These are phyloP conservation scores for Pythium chondricola DNA, from an alignment of 352 stramenopile species.

Conservation along the genomic window DNA sequence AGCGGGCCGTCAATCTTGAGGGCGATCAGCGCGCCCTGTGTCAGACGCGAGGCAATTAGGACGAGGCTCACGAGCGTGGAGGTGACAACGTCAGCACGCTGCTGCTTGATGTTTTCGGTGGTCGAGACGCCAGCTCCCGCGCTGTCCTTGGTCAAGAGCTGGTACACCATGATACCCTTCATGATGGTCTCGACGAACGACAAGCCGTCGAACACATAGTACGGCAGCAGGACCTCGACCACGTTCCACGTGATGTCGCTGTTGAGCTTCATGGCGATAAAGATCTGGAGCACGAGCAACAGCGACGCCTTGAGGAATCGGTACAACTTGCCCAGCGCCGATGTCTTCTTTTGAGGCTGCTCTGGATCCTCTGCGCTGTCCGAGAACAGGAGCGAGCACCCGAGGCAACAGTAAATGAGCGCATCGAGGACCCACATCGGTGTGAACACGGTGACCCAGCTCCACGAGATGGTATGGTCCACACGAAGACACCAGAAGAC, in stretches of 20 bases:
- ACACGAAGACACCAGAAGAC: constrained; percentile 82
- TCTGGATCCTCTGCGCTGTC: constrained; percentile 50
- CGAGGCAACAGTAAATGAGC: constrained; percentile 74
- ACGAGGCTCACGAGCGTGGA: constrained; percentile 34
- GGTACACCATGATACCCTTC: constrained; percentile 50
- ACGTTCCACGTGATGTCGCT: constrained; percentile 56
- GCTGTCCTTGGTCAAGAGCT: constrained; percentile 66
- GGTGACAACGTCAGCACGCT: constrained; percentile 34
- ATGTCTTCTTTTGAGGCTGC: constrained; percentile 38
- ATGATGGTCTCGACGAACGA: constrained; percentile 62
- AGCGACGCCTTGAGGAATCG: constrained; percentile 75
- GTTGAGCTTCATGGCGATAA: constrained; percentile 79
- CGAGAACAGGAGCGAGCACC: constrained; percentile 45
- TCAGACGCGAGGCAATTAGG: constrained; percentile 46
- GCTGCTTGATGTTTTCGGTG: constrained; percentile 65
- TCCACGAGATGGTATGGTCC: constrained; percentile 66
- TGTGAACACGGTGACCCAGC: constrained; percentile 76
- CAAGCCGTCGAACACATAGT: constrained; percentile 75
- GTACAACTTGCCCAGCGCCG: constrained; percentile 64
- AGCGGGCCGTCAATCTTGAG: constrained; percentile 64
- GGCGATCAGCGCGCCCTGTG: constrained; percentile 51
- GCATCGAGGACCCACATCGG: constrained; percentile 72
- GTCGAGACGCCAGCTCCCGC: constrained; percentile 62
- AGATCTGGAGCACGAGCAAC: constrained; percentile 73
- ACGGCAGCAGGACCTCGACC: constrained; percentile 61